These are phyloP conservation scores for Candida gorgasii DNA, from an alignment of 805 yeast genomes.

Conservation along the genomic window DNA sequence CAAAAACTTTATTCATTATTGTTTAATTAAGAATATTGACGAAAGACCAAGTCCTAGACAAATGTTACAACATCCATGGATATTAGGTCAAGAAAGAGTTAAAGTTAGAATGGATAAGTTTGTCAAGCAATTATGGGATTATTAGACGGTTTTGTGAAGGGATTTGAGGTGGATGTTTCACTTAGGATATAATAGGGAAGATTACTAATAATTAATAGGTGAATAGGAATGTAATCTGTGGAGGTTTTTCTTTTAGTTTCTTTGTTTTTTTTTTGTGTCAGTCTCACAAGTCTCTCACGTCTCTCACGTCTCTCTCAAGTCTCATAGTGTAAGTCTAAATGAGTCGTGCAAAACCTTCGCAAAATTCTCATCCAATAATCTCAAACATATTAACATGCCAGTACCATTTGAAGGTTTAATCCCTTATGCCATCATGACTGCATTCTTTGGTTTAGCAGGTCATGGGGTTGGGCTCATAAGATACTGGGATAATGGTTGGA, in stretches of 20 bases:
- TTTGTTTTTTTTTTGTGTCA: no score
- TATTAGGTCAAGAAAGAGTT: slow-evolving; percentile 69
- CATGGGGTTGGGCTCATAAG: slow-evolving; percentile 46
- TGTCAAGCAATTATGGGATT: slow-evolving; percentile 70
- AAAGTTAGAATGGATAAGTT: slow-evolving; percentile 85
- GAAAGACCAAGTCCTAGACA: slow-evolving; percentile 92
- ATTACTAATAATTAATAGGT: no score
- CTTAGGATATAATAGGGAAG: no score
- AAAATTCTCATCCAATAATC: slow-evolving; percentile 16
- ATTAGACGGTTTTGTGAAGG: no score
- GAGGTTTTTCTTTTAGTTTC: no score
- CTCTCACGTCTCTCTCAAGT: no score
- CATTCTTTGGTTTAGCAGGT: slow-evolving; percentile 46
- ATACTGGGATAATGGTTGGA: slow-evolving; percentile 53
- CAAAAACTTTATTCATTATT: slow-evolving; percentile 76
- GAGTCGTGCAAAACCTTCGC: slow-evolving; percentile 5
- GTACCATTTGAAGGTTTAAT: slow-evolving; percentile 49
- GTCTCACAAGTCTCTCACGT: no score
- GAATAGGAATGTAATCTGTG: no score
- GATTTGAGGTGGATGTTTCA: no score
- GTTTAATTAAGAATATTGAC: slow-evolving; percentile 75
- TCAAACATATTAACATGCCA: slow-evolving; percentile 31
- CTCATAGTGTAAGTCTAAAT: no score
- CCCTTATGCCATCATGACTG: slow-evolving; percentile 48
- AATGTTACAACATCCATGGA: slow-evolving; percentile 94